Conservation (phyloP, 2,329 filamentous ascomycete species). For the Diaporthe velutina region DNA sequence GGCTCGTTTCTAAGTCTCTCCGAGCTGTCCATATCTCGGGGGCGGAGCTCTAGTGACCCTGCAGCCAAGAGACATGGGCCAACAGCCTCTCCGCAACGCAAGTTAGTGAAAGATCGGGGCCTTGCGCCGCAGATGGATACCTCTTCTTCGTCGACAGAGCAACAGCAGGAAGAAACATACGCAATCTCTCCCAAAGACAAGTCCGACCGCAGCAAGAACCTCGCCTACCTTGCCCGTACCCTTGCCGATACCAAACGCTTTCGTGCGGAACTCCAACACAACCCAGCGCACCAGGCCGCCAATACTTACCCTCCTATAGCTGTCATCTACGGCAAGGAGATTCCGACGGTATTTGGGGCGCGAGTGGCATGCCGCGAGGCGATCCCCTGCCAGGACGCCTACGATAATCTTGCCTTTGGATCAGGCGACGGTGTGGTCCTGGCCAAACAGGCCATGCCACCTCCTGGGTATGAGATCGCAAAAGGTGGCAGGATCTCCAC, state of each 20-base stretch:
- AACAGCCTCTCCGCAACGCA: constrained; percentile 46
- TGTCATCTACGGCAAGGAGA: constrained; percentile 87
- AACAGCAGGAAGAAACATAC: constrained; percentile 40
- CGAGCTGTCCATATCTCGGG: constrained; percentile 57
- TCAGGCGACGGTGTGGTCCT: constrained; percentile 92
- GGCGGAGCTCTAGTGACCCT: constrained; percentile 58
- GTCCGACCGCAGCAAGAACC: constrained; percentile 63
- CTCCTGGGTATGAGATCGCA: constrained; percentile 81
- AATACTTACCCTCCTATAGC: constrained; percentile 87
- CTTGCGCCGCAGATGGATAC: constrained; percentile 62
- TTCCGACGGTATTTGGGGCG: constrained; percentile 87
- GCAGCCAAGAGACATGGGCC: constrained; percentile 42
- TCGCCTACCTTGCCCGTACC: constrained; percentile 80
- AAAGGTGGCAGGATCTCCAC: constrained; percentile 81
- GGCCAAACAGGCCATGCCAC: constrained; percentile 87
- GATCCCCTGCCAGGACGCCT: constrained; percentile 82
- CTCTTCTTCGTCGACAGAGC: constrained; percentile 45
- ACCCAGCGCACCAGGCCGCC: constrained; percentile 66
- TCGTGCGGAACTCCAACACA: constrained; percentile 79
- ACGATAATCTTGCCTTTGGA: constrained; percentile 88
- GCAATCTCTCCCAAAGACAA: constrained; percentile 45
- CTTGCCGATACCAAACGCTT: constrained; percentile 80
- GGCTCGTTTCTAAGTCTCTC: constrained; percentile 62
- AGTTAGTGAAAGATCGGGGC: constrained; percentile 51
- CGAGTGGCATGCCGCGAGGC: constrained; percentile 79